Conservation (phyloP, 768 basidiomycete genomes). For the Boletus subcaerulescens region DNA sequence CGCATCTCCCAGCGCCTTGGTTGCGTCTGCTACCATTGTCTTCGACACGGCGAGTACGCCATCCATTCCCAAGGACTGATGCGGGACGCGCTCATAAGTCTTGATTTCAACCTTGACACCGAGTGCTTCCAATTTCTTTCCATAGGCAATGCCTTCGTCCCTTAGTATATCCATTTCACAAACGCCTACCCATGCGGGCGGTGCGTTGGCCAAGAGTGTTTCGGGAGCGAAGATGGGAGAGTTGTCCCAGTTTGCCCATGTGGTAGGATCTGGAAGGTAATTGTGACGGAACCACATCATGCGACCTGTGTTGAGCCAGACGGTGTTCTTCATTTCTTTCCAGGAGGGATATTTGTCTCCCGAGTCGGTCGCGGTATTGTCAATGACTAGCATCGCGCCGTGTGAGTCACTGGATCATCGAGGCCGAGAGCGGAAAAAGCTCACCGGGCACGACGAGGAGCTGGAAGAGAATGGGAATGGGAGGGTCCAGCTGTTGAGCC, state of each 20-base stretch:
- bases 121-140: conserved; percentile 47
- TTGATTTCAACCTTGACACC: conserved; percentile 54
- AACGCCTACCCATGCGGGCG: conserved; percentile 60
- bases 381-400: conserved; percentile 40
- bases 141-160: conserved; percentile 65
- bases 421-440: neutral
- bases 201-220: conserved; percentile 46
- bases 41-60: conserved; percentile 31
- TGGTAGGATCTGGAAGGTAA: conserved; percentile 61
- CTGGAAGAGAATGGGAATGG: conserved; percentile 60
- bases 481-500: conserved; percentile 46
- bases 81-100: conserved; percentile 57
- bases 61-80: conserved; percentile 72
- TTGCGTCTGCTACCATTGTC: conserved; percentile 20
- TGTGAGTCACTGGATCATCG: neutral
- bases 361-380: conserved; percentile 57
- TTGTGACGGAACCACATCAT: conserved; percentile 72
- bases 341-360: conserved; percentile 45
- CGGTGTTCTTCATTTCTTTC: conserved; percentile 54
- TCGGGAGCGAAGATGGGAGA: conserved; percentile 71
- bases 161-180: conserved; percentile 64
- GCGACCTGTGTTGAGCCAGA: conserved; percentile 56
- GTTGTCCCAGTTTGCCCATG: conserved; percentile 63
- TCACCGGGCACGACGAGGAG: conserved; percentile 60
- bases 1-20: conserved; percentile 17